phyloP scores from a whole-genome alignment of 306 rosid species.

The Bauhinia variegata region DNA sequence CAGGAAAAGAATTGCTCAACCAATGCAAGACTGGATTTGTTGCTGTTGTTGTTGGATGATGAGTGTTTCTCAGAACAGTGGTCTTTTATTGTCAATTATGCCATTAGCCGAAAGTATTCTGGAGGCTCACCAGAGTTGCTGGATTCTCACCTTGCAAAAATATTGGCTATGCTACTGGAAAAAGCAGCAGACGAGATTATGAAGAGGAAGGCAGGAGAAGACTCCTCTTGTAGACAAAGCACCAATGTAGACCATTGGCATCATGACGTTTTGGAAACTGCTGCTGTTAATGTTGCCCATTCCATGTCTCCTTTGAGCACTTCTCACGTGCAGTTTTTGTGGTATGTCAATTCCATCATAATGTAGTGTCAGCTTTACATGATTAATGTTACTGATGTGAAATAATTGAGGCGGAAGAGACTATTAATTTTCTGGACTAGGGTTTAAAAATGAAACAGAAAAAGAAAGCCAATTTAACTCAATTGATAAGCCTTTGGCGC shows the following conservation, averaged over 20 bases:
- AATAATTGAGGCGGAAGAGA: too few species aligned
- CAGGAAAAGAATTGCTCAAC: constrained; percentile 54
- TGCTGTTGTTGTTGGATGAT: constrained; percentile 79
- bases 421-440: too few species aligned
- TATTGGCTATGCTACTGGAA: constrained; percentile 71
- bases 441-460: too few species aligned
- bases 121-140: constrained; percentile 44
- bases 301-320: constrained; percentile 56
- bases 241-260: constrained; percentile 65
- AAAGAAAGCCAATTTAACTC: too few species aligned
- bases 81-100: constrained; percentile 63
- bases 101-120: constrained; percentile 51
- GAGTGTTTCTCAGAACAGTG: constrained; percentile 84
- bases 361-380: constrained; percentile 13
- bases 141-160: constrained; percentile 57
- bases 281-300: constrained; percentile 64
- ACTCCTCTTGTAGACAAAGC: constrained; percentile 41
- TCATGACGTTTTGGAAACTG: constrained; percentile 68
- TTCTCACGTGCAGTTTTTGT: constrained; percentile 62
- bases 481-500: too few species aligned
- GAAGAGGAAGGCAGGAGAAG: constrained; percentile 50
- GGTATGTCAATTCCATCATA: constrained; percentile 57
- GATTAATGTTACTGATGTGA: too few species aligned
- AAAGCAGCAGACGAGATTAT: constrained; percentile 62
- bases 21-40: constrained; percentile 70